Evolutionary conservation across 495 filamentous ascomycete species (phyloP).

Genomic region (Melanomma pulvis-pyrius): DNA sequence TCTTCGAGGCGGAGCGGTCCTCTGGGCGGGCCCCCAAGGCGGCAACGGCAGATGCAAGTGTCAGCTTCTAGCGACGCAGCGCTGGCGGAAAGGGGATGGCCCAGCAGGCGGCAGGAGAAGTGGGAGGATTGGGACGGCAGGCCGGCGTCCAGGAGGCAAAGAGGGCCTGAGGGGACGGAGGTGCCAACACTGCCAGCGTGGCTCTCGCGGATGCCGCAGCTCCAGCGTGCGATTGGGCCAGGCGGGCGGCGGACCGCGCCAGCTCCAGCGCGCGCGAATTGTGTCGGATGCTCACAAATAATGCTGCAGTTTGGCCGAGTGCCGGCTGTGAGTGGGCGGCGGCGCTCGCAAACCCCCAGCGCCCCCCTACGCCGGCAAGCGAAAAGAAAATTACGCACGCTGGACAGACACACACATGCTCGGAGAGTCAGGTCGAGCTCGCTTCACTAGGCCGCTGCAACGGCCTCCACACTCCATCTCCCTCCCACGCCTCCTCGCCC

Average conservation of each 20-base stretch:
- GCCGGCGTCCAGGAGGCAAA: neutral
- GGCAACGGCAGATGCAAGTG: conserved; percentile 6
- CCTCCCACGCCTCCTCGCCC: neutral
- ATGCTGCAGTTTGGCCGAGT: neutral
- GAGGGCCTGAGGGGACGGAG: neutral
- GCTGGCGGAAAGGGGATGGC: conserved; percentile 20
- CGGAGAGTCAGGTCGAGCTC: neutral
- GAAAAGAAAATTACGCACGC: conserved; percentile 13
- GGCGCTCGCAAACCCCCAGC: neutral
- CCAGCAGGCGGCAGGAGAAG: neutral
- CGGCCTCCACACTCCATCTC: neutral
- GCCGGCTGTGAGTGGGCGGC: conserved; percentile 26
- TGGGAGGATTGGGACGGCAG: neutral
- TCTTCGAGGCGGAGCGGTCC: conserved; percentile 21
- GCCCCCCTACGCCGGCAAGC: too few species aligned
- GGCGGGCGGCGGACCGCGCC: conserved; percentile 7
- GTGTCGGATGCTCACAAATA: neutral
- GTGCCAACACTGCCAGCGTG: conserved; percentile 16
- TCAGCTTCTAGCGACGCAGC: conserved; percentile 32
- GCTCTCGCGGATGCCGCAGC: conserved; percentile 13
- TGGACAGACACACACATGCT: neutral
- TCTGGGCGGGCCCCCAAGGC: neutral
- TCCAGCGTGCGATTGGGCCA: conserved; percentile 8
- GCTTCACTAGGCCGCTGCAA: conserved; percentile 1
- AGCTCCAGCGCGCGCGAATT: neutral